Percentiles rank a stretch among this genome's conserved stretches.
Evolutionary conservation across 1,284 basidiomycete species (phyloP).

Genomic region (Leccinum subatratum): DNA sequence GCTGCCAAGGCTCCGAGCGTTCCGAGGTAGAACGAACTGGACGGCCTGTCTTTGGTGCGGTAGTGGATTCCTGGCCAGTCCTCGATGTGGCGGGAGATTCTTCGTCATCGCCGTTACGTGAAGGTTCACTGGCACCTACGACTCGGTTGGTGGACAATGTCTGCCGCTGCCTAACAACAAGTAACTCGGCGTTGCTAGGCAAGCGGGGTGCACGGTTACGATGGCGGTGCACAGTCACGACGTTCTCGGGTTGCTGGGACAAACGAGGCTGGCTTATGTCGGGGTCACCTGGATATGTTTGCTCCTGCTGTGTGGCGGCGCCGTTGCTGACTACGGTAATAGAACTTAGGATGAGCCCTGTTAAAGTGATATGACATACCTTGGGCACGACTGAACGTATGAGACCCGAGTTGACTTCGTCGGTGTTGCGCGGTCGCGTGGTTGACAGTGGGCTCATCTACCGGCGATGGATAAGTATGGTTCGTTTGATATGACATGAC

Average conservation of each 20-base stretch:
- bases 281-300: neutral
- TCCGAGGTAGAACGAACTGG: too few relatives aligned
- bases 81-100: too few relatives aligned
- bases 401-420: too few relatives aligned
- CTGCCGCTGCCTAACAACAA: neutral
- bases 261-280: neutral
- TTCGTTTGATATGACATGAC: too few relatives aligned
- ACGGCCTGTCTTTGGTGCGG: too few relatives aligned
- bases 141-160: neutral
- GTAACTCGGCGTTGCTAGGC: constrained; percentile 2
- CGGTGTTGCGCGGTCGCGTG: too few relatives aligned
- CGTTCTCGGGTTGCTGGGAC: neutral
- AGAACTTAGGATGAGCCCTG: neutral
- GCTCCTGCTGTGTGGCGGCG: neutral
- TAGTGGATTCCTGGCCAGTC: neutral
- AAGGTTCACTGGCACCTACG: neutral
- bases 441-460: too few relatives aligned
- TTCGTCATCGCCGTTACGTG: neutral
- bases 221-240: neutral
- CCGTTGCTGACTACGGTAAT: neutral
- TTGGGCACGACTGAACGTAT: too few relatives aligned
- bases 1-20: too few relatives aligned
- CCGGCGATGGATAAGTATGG: too few relatives aligned
- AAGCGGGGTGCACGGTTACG: neutral
- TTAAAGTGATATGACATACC: too few relatives aligned